Base-by-base conservation (phyloP, 108 stramenopile genomes). In the Tribonema minus region DNA sequence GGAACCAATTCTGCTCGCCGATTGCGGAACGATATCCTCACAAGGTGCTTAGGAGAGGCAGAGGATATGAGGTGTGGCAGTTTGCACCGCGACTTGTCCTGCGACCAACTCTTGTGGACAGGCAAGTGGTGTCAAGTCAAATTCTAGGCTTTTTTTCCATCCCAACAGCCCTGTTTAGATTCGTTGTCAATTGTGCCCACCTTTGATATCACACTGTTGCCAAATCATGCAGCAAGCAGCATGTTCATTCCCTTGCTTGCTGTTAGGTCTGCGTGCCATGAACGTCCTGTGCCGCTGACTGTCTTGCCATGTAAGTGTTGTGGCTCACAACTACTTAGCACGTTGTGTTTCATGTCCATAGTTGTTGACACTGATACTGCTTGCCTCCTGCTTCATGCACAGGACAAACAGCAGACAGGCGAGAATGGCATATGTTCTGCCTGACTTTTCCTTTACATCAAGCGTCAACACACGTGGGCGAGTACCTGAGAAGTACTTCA, bases 1-100 rank as follows among this genome's bases (percentile, higher is more conserved):
- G 75, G 75, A 63, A 76, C 58, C 75, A 76, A 61, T 41, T 76
- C 7, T 63, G 65, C 58, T 76, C 65, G 5, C 75, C 75, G 46
- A 59, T 54, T 20, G 75, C 77, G 2, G 77, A 79, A 58, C 40
- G 60, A 26, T n/a, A 30, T 38, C 77, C 65, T 6, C 54, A 69
- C 68, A 54, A 29, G 54, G 68, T 79, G 59, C 5, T 76, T 0
- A 76, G 66, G 33, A 68, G 7, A 35, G 38, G 65, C 1, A 58
- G 27, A 34, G 68, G 60, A 23, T 79, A 79, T 35, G 77, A 59
- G 46, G 28, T 79, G 31, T 26, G 77, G 68, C 67, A 79, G 34
- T 79, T 68, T 34, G 77, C 60, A 0, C 77, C 77, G 6, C 77
- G 77, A 2, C 33, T 79, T 29, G 68, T 61, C 23, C 33, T 46